Base-by-base conservation (phyloP, 2,329 filamentous ascomycete species). In the Shiraia bambusicola region DNA sequence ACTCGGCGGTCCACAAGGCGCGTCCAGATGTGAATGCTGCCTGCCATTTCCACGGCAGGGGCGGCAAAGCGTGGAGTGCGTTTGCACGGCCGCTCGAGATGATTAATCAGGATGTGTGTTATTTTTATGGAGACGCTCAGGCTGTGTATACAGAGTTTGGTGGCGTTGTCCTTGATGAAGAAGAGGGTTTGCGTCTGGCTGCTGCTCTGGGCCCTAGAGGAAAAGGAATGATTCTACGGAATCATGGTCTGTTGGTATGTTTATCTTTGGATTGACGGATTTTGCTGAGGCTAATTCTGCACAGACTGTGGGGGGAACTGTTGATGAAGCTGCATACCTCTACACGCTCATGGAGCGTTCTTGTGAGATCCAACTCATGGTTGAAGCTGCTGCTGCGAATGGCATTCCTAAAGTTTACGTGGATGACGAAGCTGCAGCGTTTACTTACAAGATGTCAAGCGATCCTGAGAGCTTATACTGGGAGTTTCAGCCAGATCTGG, bases 241-340 rank as follows among this genome's bases (percentile, higher is more conserved):
- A 88, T 61, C 86, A 89, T 66, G 86, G 86, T 0, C 69, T 90
- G 26, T 66, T 89, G 36, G 64, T 66, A 45, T 25, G 56, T 40
- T 6, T 33, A 22, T 27, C 15, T 24, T 15, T 15, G n/a, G 3
- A 3, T 28, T 28, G 35, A 12, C 9, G 4, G 5, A 24, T 16
- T 37, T 34, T 4, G 6, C 11, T 16, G 22, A 6, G 11, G 14
- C 40, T 58, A 16, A 58, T 25, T 7, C 3, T 4, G 6, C 13
- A 5, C 22, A 67, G 65, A 87, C 83, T 0, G 84, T 87, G 0
- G 86, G 86, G 3, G 58, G 66, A 6, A 89, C 86, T 0, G 85
- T 89, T 2, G 86, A 89, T 59, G 86, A 89, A 66, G 86, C 86
- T 1, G 82, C 81, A 0, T 89, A 83, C 63, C 65, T 88, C 37